Percentiles rank a stretch among this genome's conserved stretches.
phyloP scores from a whole-genome alignment of 2,329 filamentous ascomycete species.

The Domatiomyces globalis region DNA sequence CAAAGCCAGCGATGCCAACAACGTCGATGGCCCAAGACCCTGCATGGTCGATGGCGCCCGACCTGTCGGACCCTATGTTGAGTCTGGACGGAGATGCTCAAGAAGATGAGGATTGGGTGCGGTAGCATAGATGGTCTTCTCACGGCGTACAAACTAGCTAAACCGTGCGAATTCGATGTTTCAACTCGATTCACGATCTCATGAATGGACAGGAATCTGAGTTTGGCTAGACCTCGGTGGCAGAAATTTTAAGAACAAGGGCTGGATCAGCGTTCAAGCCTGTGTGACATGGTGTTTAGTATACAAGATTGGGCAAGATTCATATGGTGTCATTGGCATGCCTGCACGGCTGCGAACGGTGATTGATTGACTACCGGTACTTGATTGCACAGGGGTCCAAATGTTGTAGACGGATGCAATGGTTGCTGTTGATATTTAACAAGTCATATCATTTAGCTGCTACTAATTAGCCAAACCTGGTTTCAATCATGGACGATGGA shows the following conservation, averaged over 20 bases:
- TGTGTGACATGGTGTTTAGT: too few relatives aligned
- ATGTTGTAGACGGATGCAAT: too few relatives aligned
- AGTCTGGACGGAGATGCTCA: slow-evolving; percentile 13
- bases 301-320: too few relatives aligned
- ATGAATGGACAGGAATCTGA: neutral
- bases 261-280: neutral
- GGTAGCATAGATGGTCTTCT: slow-evolving; percentile 4
- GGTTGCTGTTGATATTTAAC: too few relatives aligned
- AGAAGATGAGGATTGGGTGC: slow-evolving; percentile 18
- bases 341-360: too few relatives aligned
- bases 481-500: too few relatives aligned
- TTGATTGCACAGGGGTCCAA: too few relatives aligned
- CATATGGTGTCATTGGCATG: too few relatives aligned
- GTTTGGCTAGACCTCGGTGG: neutral
- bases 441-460: too few relatives aligned
- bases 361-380: too few relatives aligned
- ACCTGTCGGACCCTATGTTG: slow-evolving; percentile 12
- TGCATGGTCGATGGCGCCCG: slow-evolving; percentile 15
- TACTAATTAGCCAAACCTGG: too few relatives aligned
- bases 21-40: slow-evolving; percentile 12
- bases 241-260: neutral
- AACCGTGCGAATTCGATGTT: neutral
- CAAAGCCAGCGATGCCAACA: slow-evolving; percentile 3
- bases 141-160: neutral
- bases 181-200: neutral